Evolutionary conservation across 2,329 filamentous ascomycete species (phyloP), one percentile per base, ranked within the genome.

Genomic region (Dactylonectria estremocensis): DNA sequence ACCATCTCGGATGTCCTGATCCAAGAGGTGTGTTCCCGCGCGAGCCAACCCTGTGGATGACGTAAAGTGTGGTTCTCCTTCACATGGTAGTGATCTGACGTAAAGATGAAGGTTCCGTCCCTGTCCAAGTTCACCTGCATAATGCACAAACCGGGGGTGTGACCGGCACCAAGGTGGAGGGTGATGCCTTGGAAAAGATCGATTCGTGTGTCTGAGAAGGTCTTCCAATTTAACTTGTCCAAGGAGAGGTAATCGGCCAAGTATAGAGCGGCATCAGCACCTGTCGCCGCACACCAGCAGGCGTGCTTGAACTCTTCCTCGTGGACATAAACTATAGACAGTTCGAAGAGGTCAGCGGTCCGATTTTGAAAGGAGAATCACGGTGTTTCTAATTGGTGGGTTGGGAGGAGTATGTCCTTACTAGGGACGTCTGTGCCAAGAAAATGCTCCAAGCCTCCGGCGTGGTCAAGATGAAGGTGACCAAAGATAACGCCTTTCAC

Each of bases 381-480:
- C n/a, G n/a, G n/a, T n/a, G n/a, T n/a, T n/a, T n/a, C n/a, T n/a
- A n/a, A n/a, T n/a, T n/a, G n/a, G n/a, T n/a, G n/a, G n/a, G n/a
- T n/a, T n/a, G n/a, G n/a, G n/a, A n/a, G n/a, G n/a, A n/a, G n/a
- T n/a, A n/a, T n/a, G 24, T 37, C 8, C 28, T 11, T 0, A 31
- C 14, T n/a, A 24, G 49, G 43, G 22, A 49, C n/a, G 13, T 20
- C 35, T 10, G 35, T 11, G 9, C 35, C 77, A 5, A 79, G 45
- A 53, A 86, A 86, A 59, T 84, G 78, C 58, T 85, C 82, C 2
- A 86, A 72, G 1, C 84, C 83, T 3, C 84, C 84, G 0, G 84
- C 84, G 66, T 86, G 83, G 67, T 86, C 84, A 2, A 85, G 69
- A 70, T 85, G 83, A 37, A 86, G 73, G 61, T 86, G 84, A 5